phyloP scores from a whole-genome alignment of 441 rosid species.

The Geranium incanum region DNA sequence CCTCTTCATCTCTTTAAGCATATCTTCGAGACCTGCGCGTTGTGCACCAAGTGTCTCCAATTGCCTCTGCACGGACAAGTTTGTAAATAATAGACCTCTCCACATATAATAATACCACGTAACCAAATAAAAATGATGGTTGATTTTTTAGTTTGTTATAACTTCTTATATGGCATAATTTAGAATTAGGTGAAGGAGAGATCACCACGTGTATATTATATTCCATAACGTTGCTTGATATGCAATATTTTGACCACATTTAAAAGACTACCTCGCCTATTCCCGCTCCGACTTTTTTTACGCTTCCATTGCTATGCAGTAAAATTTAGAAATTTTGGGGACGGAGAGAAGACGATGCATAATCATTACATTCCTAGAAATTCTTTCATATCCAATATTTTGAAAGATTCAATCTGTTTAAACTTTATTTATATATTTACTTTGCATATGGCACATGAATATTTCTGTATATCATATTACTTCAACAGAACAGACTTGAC shows the following conservation, averaged over 20 bases:
- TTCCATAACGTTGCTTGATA: not conserved
- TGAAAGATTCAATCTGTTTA: not conserved
- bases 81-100: not conserved
- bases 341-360: not conserved
- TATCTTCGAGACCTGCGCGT: slow-evolving; percentile 94
- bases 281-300: not conserved
- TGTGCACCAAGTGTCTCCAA: slow-evolving; percentile 94
- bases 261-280: not conserved
- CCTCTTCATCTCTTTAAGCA: slow-evolving; percentile 97
- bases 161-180: not conserved
- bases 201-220: not conserved
- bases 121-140: no score
- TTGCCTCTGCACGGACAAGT: slow-evolving; percentile 56
- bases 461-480: not conserved
- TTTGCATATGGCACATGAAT: not conserved
- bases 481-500: not conserved
- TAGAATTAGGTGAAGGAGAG: not conserved
- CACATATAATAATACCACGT: not conserved
- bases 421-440: not conserved
- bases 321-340: not conserved
- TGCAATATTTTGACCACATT: not conserved
- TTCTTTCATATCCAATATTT: not conserved
- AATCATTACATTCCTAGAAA: not conserved
- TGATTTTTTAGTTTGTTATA: not conserved
- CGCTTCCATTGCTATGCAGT: not conserved